Evolutionary conservation across 352 stramenopile genomes (phyloP), one percentile per base, ranked within the genome.

Genomic region (Globisporangium cylindrosporum): DNA sequence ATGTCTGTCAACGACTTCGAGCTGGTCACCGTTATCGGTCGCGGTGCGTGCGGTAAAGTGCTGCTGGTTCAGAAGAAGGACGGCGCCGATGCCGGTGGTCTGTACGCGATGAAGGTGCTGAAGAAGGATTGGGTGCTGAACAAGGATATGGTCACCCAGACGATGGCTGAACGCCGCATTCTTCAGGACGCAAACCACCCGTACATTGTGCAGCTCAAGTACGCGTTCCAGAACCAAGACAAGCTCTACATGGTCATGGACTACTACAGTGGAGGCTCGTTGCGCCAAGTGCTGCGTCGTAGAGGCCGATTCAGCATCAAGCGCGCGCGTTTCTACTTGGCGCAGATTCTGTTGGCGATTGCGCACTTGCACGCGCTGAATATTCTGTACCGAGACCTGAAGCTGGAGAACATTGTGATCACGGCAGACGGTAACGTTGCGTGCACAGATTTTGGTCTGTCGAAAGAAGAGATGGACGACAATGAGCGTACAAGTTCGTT

Each of bases 231-330:
- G 71, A 91, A 90, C 71, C 81, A 89, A 58, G 81, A 91, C 75
- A 91, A 91, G 68, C 73, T 91, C 15, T 91, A 91, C 72, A 91
- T 91, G 83, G 83, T 91, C 49, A 91, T 91, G 83, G 83, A 91
- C 51, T 91, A 90, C 63, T 91, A 91, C 73, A 90, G 81, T 64
- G 83, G 83, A 62, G 83, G 83, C 10, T 90, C 81, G 27, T 70
- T 91, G 20, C 81, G 83, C 59, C 81, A 91, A 59, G 81, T 90
- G 49, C 72, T 91, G 66, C 81, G 83, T 48, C 80, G 81, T 58
- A 78, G 81, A 36, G 81, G 80, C 48, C 77, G 81, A 27, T 92
- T 92, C 62, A 90, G 84, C 59, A 90, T 90, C 66, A 89, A 89
- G 66, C 78, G 81, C 66, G 77, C 84, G 12, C 80, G 79, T 6